Evolutionary conservation across 805 yeast species (phyloP), one percentile per base, ranked within the genome.

Genomic region (Wickerhamiella cacticola): DNA sequence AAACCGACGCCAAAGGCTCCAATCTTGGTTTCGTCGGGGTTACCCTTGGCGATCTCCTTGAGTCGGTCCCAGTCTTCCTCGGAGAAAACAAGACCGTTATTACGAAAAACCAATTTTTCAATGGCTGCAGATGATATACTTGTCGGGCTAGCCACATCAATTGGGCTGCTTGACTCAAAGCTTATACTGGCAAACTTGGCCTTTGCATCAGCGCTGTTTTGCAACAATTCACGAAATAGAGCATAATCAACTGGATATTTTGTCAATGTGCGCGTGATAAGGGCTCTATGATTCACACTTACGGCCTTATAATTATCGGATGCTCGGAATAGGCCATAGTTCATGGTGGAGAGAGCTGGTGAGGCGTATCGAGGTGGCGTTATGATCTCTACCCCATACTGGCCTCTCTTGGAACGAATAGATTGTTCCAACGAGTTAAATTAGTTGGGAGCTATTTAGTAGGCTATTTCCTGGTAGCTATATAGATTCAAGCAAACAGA

Each of bases 1-100:
- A 79, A 82, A 1, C 71, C 71, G 6, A 67, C 71, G 5, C 71
- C 71, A 51, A 67, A 67, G 1, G 71, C 71, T 10, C 71, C 71
- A 26, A 67, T 67, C 45, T 67, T 67, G 13, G 66, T 50, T 48
- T 67, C 71, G 42, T 67, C 67, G 5, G 71, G 71, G 52, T 67
- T 67, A 2, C 71, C 71, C 40, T 64, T 61, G 5, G 71, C 71
- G 41, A 67, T 67, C 42, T 67, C 70, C 15, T 59, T 52, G 19
- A 67, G 55, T 8, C 71, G 61, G 40, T 53, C 56, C 71, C 71
- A 67, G 46, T 67, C 71, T 24, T 62, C 66, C 1, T 52, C 56
- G 3, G 57, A 57, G 50, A 67, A 67, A 21, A 53, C 54, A 33
- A 53, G 52, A 31, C 71, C 71, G 43, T 67, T 55, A 50, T 67